Conservation (phyloP, 2,329 filamentous ascomycete species). For the Colletotrichum sp. region DNA sequence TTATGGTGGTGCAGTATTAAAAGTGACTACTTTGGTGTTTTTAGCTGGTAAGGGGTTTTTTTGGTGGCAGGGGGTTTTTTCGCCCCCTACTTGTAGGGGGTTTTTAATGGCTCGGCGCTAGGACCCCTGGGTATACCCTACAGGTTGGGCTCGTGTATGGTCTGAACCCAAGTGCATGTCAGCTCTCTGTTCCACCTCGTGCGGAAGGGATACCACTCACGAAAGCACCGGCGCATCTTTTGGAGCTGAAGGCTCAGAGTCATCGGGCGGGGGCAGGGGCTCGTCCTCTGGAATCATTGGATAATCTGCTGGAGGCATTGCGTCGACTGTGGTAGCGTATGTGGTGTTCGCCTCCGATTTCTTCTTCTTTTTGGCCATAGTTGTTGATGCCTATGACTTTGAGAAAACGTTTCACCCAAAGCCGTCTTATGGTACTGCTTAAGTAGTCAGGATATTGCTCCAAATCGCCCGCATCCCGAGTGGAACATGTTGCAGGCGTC, state of each 20-base stretch:
- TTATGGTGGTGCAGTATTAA: no score
- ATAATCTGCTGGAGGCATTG: neutral
- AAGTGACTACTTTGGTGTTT: no score
- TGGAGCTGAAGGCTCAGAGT: neutral
- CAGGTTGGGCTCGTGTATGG: neutral
- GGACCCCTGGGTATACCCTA: neutral
- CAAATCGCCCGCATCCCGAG: fast-evolving
- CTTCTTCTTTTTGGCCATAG: neutral
- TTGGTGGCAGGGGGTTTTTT: no score
- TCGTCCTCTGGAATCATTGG: no score
- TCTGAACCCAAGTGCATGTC: neutral
- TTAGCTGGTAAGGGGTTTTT: no score
- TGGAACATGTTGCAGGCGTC: no score
- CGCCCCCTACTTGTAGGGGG: no score
- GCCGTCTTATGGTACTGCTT: no score
- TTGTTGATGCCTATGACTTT: neutral
- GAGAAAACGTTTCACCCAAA: no score
- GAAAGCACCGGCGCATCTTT: neutral
- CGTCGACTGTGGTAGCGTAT: neutral
- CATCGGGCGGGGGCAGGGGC: no score
- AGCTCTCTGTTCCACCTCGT: neutral
- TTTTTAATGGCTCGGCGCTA: no score
- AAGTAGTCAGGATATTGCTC: no score
- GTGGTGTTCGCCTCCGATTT: neutral
- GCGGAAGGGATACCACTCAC: neutral